A percentile compares a stretch with the other conserved stretches of the same genome.
These are phyloP conservation scores for Pythium myriotylum DNA, from an alignment of 352 stramenopile genomes.

Conservation along the genomic window DNA sequence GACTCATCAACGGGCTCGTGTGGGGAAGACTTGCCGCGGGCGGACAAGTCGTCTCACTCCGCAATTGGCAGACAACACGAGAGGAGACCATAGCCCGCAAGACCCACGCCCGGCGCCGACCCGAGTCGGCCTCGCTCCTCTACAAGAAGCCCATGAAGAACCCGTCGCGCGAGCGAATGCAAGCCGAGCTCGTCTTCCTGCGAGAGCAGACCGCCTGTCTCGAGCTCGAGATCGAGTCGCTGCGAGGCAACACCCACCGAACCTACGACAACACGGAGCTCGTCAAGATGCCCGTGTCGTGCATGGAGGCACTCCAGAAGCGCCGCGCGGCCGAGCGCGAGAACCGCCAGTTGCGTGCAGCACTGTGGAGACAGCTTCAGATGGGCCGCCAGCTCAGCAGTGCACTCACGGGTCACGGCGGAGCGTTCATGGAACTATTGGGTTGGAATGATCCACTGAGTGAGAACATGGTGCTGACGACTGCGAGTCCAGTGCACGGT, in stretches of 20 bases:
- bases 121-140: neutral
- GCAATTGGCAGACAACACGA: no score
- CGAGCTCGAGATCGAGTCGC: slow-evolving; percentile 27
- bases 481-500: no score
- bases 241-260: neutral
- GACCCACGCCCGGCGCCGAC: no score
- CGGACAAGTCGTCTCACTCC: no score
- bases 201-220: slow-evolving; percentile 37
- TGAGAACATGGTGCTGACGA: no score
- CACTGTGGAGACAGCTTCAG: neutral
- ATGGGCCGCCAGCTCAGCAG: neutral
- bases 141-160: slow-evolving; percentile 27
- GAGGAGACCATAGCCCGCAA: no score
- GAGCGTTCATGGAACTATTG: no score
- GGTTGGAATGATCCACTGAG: no score
- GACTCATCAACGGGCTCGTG: no score
- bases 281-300: neutral
- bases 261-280: neutral
- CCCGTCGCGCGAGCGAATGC: slow-evolving; percentile 47
- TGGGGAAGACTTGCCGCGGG: no score
- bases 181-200: slow-evolving; percentile 45
- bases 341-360: slow-evolving; percentile 1
- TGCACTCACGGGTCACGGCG: no score
- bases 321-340: slow-evolving; percentile 1
- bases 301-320: neutral